Conservation (phyloP, 78 protist genomes). For the Speleostelium caveatum region DNA sequence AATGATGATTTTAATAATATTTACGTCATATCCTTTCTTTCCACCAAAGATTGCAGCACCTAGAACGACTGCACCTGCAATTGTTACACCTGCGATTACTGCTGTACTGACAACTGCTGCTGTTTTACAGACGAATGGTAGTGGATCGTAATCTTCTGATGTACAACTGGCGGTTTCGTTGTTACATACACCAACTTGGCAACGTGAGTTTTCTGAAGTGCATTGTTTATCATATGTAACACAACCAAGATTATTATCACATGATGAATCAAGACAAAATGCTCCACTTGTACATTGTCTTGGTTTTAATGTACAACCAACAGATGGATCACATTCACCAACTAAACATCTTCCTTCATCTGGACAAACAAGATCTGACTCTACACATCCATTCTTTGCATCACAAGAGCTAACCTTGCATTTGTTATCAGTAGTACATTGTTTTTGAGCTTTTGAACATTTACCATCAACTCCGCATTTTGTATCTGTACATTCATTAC, state of each 20-base stretch:
- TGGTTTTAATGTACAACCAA: background rate
- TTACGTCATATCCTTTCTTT: conserved; percentile 57
- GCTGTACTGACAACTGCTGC: conserved; percentile 19
- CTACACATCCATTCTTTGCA: background rate
- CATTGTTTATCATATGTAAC: conserved; percentile 13
- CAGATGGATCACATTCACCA: no score
- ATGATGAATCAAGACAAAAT: conserved; percentile 3
- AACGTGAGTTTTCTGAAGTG: background rate
- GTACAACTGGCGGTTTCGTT: conserved; percentile 3
- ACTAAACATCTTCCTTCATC: no score
- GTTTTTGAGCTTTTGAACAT: background rate
- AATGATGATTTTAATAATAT: no score
- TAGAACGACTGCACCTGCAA: conserved; percentile 29
- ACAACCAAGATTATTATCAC: conserved; percentile 39
- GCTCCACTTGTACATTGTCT: conserved; percentile 24
- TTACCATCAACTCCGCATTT: background rate
- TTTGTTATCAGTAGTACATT: background rate
- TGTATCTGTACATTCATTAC: conserved; percentile 14
- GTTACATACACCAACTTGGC: conserved; percentile 21
- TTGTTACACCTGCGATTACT: conserved; percentile 29
- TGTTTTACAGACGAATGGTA: conserved; percentile 15
- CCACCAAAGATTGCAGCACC: conserved; percentile 12
- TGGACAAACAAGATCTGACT: background rate
- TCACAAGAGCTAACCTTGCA: background rate
- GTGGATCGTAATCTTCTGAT: background rate